Base-by-base conservation (phyloP, 768 basidiomycete genomes). In the Kockovaella imperatae region DNA sequence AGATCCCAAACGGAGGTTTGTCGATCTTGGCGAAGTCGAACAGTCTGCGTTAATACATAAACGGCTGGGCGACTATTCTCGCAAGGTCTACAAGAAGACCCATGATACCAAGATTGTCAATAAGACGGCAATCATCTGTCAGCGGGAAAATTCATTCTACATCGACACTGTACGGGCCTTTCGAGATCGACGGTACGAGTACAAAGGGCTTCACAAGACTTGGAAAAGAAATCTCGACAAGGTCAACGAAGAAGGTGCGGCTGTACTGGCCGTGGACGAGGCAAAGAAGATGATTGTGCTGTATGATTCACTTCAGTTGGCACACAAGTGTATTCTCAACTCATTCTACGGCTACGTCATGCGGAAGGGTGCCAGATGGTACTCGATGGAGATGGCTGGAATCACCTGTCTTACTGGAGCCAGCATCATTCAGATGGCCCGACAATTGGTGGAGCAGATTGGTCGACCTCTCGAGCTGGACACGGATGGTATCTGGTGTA, bases 321-420 rank as follows among this genome's bases (percentile, higher is more conserved):
- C 95, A 3, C 95, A 99, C 79, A 99, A 99, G 75, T 96, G 91
- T 67, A 99, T 99, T 67, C 80, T 99, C 57, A 99, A 99, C 76
- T 97, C 95, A 3, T 99, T 99, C 77, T 99, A 99, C 67, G 95
- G 95, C 29, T 99, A 99, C 61, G 93, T 99, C 68, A 97, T 97
- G 95, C 82, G 95, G 32, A 97, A 99, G 69, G 95, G 95, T 44
- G 95, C 95, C 15, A 77, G 95, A 25, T 99, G 95, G 95, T 91
- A 96, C 70, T 97, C 93, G 24, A 96, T 99, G 95, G 95, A 99
- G 75, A 99, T 99, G 95, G 95, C 95, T 1, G 95, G 95, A 5
- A 96, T 99, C 54, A 97, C 95, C 10, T 99, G 95, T 73, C 75
- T 97, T 44, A 97, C 95, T 0, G 95, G 95, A 32, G 90, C 95